Evolutionary conservation across 2,329 filamentous ascomycete species (phyloP).

Genomic region (Ploettnerulaceae sp.): DNA sequence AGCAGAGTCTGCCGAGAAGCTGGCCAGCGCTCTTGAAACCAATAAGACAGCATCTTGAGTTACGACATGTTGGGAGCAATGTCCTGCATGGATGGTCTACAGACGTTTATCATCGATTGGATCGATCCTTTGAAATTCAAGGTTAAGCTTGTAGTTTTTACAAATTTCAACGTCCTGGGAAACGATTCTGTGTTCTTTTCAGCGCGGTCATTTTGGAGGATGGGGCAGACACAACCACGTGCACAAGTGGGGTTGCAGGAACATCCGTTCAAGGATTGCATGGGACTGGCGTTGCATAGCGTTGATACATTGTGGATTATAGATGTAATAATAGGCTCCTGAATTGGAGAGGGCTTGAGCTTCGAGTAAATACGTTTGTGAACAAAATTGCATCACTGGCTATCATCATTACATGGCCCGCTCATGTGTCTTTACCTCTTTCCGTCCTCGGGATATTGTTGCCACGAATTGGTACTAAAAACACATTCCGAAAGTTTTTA

Average conservation of each 20-base stretch:
- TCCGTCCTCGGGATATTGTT: too few relatives aligned
- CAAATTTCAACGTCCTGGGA: not conserved
- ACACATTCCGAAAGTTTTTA: too few relatives aligned
- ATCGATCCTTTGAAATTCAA: not conserved
- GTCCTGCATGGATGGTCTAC: not conserved
- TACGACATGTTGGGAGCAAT: not conserved
- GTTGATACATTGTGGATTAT: slow-evolving; percentile 11
- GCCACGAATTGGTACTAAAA: too few relatives aligned
- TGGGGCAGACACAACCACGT: not conserved
- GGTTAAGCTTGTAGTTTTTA: slow-evolving; percentile 2
- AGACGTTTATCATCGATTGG: not conserved
- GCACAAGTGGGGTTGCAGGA: not conserved
- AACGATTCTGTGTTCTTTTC: not conserved
- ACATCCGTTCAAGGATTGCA: slow-evolving; percentile 2
- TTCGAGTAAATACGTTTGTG: not conserved
- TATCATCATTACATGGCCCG: too few relatives aligned
- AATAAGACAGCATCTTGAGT: slow-evolving; percentile 40
- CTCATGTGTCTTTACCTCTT: too few relatives aligned
- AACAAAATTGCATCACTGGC: too few relatives aligned
- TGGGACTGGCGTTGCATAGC: slow-evolving; percentile 23
- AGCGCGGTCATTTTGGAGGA: not conserved
- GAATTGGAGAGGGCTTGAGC: not conserved
- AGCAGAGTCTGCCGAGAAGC: slow-evolving; percentile 44
- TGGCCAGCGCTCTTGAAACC: slow-evolving; percentile 40
- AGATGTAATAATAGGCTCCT: slow-evolving; percentile 16